phyloP scores from a whole-genome alignment of 768 basidiomycete genomes.

The Boletus barrowsii region DNA sequence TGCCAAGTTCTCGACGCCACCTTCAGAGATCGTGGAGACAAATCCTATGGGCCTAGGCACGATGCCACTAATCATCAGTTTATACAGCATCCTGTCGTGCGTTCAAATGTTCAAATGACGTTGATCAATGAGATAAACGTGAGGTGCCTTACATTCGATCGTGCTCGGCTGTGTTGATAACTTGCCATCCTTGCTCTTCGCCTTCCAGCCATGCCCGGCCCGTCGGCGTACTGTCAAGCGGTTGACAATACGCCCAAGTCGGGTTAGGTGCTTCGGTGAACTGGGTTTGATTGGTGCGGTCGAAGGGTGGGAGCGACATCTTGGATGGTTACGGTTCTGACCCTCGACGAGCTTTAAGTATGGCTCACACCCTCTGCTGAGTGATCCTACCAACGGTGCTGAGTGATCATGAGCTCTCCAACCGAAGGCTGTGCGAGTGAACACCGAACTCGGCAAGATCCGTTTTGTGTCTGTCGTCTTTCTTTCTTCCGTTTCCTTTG shows the following conservation, averaged over 20 bases:
- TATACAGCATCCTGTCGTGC: constrained; percentile 27
- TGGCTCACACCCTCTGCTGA: background rate
- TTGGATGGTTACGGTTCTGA: background rate
- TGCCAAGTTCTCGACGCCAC: constrained; percentile 40
- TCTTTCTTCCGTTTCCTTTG: too few species aligned
- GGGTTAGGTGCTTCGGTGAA: constrained; percentile 33
- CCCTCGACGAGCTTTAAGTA: background rate
- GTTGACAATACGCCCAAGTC: constrained; percentile 32
- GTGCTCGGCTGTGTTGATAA: constrained; percentile 28
- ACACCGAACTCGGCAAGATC: too few species aligned
- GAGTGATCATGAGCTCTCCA: too few species aligned
- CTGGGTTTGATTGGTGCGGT: constrained; percentile 11
- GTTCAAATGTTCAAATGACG: background rate
- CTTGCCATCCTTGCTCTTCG: constrained; percentile 35
- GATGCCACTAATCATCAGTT: constrained; percentile 37
- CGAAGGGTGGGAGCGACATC: constrained; percentile 32
- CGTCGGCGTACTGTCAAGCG: constrained; percentile 23
- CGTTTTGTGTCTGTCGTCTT: too few species aligned
- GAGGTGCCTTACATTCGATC: constrained; percentile 24
- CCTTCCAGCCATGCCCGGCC: constrained; percentile 35
- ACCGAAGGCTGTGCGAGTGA: too few species aligned
- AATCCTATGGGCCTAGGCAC: constrained; percentile 47
- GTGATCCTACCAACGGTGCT: background rate
- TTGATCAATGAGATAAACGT: background rate
- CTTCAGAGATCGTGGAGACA: constrained; percentile 35